Conservation (phyloP, 2,329 filamentous ascomycete genomes). For the Claviceps humidiphila region DNA sequence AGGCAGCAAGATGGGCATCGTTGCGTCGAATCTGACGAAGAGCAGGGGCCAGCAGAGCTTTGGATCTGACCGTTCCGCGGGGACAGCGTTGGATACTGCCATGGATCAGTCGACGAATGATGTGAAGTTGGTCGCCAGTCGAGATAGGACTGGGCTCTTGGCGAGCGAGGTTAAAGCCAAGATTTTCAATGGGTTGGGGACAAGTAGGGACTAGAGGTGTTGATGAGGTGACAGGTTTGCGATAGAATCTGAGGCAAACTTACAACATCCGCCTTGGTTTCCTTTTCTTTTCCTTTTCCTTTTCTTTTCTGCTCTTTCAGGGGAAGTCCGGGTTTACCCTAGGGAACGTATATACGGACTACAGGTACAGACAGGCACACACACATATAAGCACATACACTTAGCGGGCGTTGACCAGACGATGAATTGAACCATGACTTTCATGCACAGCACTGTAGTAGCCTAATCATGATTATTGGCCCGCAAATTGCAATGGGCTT, state of each 20-base stretch:
- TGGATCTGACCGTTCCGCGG: constrained; percentile 13
- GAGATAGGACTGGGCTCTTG: constrained; percentile 50
- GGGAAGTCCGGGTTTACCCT: too few relatives aligned
- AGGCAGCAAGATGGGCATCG: constrained; percentile 65
- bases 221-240: too few relatives aligned
- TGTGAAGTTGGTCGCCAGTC: constrained; percentile 46
- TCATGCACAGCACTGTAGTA: too few relatives aligned
- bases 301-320: not conserved
- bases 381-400: too few relatives aligned
- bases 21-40: constrained; percentile 25
- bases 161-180: constrained; percentile 50
- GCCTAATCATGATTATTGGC: too few relatives aligned
- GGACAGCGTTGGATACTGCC: constrained; percentile 25
- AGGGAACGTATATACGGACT: too few relatives aligned
- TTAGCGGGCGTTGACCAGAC: too few relatives aligned
- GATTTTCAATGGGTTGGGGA: constrained; percentile 38
- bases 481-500: too few relatives aligned
- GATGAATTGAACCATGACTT: too few relatives aligned
- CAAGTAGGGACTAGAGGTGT: constrained; percentile 1
- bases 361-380: too few relatives aligned
- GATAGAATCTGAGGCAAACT: too few relatives aligned
- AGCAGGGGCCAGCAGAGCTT: constrained; percentile 14
- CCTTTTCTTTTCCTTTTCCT: not conserved
- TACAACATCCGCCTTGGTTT: not conserved
- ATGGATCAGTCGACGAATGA: constrained; percentile 48